Base-by-base conservation (phyloP, 78 protist species). In the Salpingoeca rosetta region DNA sequence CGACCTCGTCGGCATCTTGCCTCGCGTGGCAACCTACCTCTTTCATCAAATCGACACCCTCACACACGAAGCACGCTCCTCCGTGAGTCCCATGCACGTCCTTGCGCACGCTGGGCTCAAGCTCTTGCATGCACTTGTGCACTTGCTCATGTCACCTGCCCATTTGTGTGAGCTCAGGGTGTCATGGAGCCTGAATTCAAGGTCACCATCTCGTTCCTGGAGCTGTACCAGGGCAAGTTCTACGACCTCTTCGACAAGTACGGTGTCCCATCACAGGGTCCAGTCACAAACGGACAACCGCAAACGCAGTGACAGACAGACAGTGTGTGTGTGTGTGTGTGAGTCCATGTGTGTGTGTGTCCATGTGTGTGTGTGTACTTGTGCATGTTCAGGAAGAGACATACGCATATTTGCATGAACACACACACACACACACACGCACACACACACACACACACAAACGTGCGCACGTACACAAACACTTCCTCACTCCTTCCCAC, bases 161-260 rank as follows among this genome's bases (percentile, higher is more conserved):
- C 44, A 12, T 72, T 28, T 12, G 11, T 72, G 38, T 72, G 38
- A 10, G 7, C 76, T 0, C 27, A 7, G 25, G 37, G 78, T 31
- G 7, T 38, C n/a, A 11, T 25, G 25, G 76, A 17, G 0, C 31
- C 72, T 12, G 25, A 26, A 24, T 44, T 36, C 72, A 10, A 26
- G 7, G 42, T 87, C 35, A 22, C 17, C 3, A 88, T 82, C 0
- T 76, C 90, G 17, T 88, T 92, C 51, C 37, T 92, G 25, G 94
- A 92, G 75, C 83, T 92, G 26, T 87, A 89, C 90, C 84, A 86
- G 74, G 90, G 85, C 39, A 86, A 85, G 41, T 1, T 90, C 25
- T 37, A 27, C 42, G 89, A 86, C 81, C 74, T 86, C 37, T 45
- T 81, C 37, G 43, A 75, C 79, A 22, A 10, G 38, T 36, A 36